Evolutionary conservation across 1,139 yeast species (phyloP).

Genomic region (Scheffersomyces segobiensis): DNA sequence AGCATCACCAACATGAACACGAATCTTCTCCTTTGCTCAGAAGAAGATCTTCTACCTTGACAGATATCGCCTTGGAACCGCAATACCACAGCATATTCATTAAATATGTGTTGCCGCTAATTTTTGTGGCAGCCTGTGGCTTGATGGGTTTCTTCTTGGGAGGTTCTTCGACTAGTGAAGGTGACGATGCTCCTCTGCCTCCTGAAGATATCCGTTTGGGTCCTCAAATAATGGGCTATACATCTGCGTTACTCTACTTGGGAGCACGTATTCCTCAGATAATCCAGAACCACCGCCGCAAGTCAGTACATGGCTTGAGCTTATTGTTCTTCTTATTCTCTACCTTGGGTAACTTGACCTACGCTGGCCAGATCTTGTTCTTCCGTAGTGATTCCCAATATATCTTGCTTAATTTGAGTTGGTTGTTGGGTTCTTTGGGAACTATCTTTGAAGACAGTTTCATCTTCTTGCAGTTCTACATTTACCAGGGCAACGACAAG

Average conservation of each 20-base stretch:
- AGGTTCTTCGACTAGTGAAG: slow-evolving; percentile 20
- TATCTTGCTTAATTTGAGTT: slow-evolving; percentile 62
- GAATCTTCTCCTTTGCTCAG: slow-evolving; percentile 25
- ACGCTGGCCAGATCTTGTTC: slow-evolving; percentile 71
- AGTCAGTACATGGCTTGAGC: slow-evolving; percentile 74
- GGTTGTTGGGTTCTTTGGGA: slow-evolving; percentile 76
- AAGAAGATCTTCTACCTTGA: slow-evolving; percentile 46
- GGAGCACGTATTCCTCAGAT: slow-evolving; percentile 84
- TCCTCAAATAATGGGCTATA: slow-evolving; percentile 71
- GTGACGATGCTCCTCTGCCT: slow-evolving; percentile 12
- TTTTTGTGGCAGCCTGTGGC: slow-evolving; percentile 72
- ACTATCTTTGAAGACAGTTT: slow-evolving; percentile 67
- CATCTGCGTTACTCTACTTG: slow-evolving; percentile 67
- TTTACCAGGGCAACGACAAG: slow-evolving; percentile 41
- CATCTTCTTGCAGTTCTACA: slow-evolving; percentile 65
- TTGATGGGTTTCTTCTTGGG: slow-evolving; percentile 59
- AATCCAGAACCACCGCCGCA: slow-evolving; percentile 63
- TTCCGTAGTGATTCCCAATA: slow-evolving; percentile 64
- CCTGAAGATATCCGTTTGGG: slow-evolving; percentile 43
- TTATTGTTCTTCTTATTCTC: slow-evolving; percentile 74
- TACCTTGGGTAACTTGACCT: slow-evolving; percentile 73
- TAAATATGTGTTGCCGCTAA: slow-evolving; percentile 58
- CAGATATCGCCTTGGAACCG: slow-evolving; percentile 47
- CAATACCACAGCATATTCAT: slow-evolving; percentile 46
- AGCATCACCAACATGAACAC: slow-evolving; percentile 2